A percentile compares a stretch with the other conserved stretches of the same genome.
These are phyloP conservation scores for Tuber aestivum DNA, from an alignment of 495 filamentous ascomycete genomes.

Conservation along the genomic window DNA sequence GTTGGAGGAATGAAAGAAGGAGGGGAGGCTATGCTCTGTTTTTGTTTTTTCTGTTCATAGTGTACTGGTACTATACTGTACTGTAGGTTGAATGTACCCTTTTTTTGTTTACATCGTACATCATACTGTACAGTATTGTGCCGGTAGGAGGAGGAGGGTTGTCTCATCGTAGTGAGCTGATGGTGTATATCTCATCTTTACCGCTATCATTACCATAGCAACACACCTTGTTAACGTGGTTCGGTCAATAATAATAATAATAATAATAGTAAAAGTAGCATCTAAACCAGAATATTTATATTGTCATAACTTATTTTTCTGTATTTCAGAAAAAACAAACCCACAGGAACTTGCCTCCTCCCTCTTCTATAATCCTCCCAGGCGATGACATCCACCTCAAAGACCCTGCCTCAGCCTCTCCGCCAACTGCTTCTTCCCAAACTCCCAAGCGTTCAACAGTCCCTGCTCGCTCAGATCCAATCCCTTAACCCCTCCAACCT, in stretches of 20 bases:
- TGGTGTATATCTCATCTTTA: background rate
- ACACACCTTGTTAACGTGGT: no score
- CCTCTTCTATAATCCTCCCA: background rate
- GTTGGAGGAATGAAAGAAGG: background rate
- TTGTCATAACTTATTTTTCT: background rate
- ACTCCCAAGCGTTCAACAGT: constrained; percentile 87
- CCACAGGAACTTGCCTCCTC: background rate
- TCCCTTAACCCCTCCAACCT: constrained; percentile 77
- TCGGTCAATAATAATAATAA: no score
- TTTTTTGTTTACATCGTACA: constrained; percentile 17
- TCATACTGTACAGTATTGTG: no score
- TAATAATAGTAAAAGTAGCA: no score
- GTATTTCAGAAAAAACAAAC: background rate
- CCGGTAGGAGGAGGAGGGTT: no score
- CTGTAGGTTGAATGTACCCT: constrained; percentile 3
- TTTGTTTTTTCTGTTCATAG: constrained; percentile 18
- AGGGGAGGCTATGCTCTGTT: constrained; percentile 10
- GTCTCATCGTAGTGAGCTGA: no score
- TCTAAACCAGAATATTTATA: background rate
- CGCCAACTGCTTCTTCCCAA: constrained; percentile 84
- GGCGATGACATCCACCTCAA: background rate
- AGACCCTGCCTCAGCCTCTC: constrained; percentile 78
- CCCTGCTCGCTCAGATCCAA: constrained; percentile 96
- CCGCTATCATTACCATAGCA: no score
- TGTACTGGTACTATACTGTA: constrained; percentile 11